Evolutionary conservation across 2,329 filamentous ascomycete genomes (phyloP), one percentile per base, ranked within the genome.

Genomic region (Mycocentrospora acerina): DNA sequence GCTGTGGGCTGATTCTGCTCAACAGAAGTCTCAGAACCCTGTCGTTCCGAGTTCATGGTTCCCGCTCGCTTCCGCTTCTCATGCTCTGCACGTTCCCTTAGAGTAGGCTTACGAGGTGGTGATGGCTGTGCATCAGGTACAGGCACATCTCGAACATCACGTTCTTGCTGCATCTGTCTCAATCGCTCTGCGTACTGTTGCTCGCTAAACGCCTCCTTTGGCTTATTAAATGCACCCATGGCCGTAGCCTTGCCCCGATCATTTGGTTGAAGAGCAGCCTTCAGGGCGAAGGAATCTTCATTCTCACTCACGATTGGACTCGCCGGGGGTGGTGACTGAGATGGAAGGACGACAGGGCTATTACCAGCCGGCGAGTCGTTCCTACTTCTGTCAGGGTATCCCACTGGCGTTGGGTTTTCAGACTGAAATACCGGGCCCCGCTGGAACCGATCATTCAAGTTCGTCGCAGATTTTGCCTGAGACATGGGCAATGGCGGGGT

Each of bases 161-260:
- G 79, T 18, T 83, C 86, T 56, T 86, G 80, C 48, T 91, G 86
- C 63, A 95, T 80, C 62, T 90, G 86, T 32, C 87, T 72, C 58
- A 95, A 86, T 29, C 89, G 81, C 59, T 94, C 85, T 4, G 87
- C 80, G 57, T 88, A 96, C 57, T 88, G 86, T 14, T 85, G 81
- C 58, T 96, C 90, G 56, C 95, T 88, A 53, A 93, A 95, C 7
- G 82, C 79, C 34, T 85, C 80, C 2, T 73, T 70, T 1, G 90
- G 87, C 59, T 89, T 89, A 49, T 85, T 85, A 64, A 85, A 85
- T 0, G 81, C 72, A 19, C 82, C 81, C 67, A 83, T 73, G 1
- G 88, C 86, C 0, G 88, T 94, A 4, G 88, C 86, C 61, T 93
- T 95, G 35, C 86, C 88, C 31, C 81, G 75, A 53, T 95, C 90